Evolutionary conservation across 768 basidiomycete genomes (phyloP).

Genomic region (Collybia sp.): DNA sequence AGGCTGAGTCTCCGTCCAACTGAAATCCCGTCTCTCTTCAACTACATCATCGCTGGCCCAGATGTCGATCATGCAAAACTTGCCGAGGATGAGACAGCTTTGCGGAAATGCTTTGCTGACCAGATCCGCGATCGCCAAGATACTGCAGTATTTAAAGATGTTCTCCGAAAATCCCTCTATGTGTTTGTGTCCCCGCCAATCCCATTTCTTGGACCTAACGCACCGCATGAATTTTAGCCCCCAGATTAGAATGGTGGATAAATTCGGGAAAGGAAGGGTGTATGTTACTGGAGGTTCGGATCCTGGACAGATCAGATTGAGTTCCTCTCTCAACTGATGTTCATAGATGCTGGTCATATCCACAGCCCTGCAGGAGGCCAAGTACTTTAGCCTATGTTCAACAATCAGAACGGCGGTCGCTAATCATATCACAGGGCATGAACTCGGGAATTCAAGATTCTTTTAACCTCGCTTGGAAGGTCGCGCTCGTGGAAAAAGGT

Average conservation of each 20-base stretch:
- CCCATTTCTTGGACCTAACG: slow-evolving; percentile 12
- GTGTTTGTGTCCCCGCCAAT: slow-evolving; percentile 10
- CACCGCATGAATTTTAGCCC: slow-evolving; percentile 18
- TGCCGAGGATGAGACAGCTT: slow-evolving; percentile 25
- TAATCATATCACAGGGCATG: slow-evolving; percentile 5
- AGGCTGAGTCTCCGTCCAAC: slow-evolving; percentile 28
- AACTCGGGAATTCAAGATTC: slow-evolving; percentile 20
- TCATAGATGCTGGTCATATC: slow-evolving; percentile 14
- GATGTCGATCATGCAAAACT: slow-evolving; percentile 15
- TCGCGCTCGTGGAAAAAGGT: slow-evolving; percentile 15
- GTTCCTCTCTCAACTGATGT: not conserved
- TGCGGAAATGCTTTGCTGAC: slow-evolving; percentile 15
- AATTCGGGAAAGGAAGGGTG: slow-evolving; percentile 27
- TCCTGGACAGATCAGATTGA: not conserved
- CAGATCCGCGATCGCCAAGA: slow-evolving; percentile 15
- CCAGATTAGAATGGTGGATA: slow-evolving; percentile 35
- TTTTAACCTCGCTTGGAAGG: slow-evolving; percentile 20
- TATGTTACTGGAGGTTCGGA: slow-evolving; percentile 33
- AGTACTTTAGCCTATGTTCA: not conserved
- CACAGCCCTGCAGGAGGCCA: slow-evolving; percentile 14
- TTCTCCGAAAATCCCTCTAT: slow-evolving; percentile 22
- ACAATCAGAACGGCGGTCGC: too few species aligned
- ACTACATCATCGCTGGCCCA: slow-evolving; percentile 21
- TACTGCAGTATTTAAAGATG: slow-evolving; percentile 17
- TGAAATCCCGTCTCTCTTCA: slow-evolving; percentile 23